Base-by-base conservation (phyloP, 208 protist species). In the Acanthamoeba royreba region DNA sequence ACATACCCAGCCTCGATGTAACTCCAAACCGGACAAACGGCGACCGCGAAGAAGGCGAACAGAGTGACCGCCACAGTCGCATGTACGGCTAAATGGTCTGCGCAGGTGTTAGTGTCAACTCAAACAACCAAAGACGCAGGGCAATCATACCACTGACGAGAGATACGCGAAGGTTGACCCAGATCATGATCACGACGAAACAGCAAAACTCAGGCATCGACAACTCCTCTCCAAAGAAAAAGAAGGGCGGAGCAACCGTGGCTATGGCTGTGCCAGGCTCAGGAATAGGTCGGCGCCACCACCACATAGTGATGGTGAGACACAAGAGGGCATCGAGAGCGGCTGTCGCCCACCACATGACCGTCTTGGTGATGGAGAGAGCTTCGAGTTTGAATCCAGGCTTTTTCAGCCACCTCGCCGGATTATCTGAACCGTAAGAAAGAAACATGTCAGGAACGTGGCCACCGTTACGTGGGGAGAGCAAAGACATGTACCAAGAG, bases 171-270 rank as follows among this genome's bases (percentile, higher is more conserved):
- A 92, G 46, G 40, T 92, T 92, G 53, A 92, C 88, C 88, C 88
- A 92, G 35, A 92, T 92, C 88, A 92, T 92, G 35, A 92, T 55
- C 31, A 92, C 88, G 7, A 92, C 88, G 43, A 92, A 92, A n/a
- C 42, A 47, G 66, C 61, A 92, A 42, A 58, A 92, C 53, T 91
- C 85, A 25, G 45, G 28, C 85, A 91, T 91, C 53, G 69, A 35
- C 85, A 91, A 43, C 47, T 91, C 69, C 25, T 91, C 85, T n/a
- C 49, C 49, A 47, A 91, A 91, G 45, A 91, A 69, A 19, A 91
- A 91, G 52, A 52, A 91, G 25, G 85, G 31, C 3, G 85, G 85
- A n/a, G n/a, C n/a, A n/a, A n/a, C n/a, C 22, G 40, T 19, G 38
- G 45, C 55, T 61, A n/a, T n/a, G n/a, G n/a, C n/a, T n/a, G n/a